A percentile compares a stretch with the other conserved stretches of the same genome.
These are phyloP conservation scores for Psilocybe cubensis DNA, from an alignment of 768 basidiomycete genomes.

Conservation along the genomic window DNA sequence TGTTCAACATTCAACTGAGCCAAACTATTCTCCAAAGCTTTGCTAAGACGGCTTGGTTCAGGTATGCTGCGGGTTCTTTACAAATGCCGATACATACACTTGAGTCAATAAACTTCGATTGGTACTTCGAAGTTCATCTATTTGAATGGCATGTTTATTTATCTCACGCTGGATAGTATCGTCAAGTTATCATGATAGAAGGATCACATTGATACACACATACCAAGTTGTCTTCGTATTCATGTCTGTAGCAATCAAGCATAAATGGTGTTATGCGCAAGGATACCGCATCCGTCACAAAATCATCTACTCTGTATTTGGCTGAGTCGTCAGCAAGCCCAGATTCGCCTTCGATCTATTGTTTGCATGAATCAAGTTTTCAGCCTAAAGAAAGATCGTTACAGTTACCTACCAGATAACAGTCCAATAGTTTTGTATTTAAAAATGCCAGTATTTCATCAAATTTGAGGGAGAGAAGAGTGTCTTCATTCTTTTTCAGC, in stretches of 20 bases:
- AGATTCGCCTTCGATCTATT: conserved; percentile 21
- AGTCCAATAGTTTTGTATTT: conserved; percentile 81
- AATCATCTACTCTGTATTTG: conserved; percentile 74
- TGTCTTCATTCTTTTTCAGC: conserved; percentile 85
- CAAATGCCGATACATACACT: conserved; percentile 60
- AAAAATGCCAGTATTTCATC: conserved; percentile 88
- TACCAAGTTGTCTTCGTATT: conserved; percentile 82
- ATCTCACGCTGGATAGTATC: conserved; percentile 51
- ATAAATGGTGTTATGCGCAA: conserved; percentile 94
- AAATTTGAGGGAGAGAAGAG: conserved; percentile 80
- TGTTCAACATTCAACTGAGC: conserved; percentile 85
- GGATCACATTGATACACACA: conserved; percentile 12
- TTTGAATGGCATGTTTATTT: conserved; percentile 82
- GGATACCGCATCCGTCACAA: conserved; percentile 86
- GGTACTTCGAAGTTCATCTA: conserved; percentile 80
- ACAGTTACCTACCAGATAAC: conserved; percentile 58
- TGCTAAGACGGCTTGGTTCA: conserved; percentile 45
- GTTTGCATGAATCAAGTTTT: not conserved
- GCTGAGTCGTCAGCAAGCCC: conserved; percentile 28
- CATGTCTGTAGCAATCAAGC: conserved; percentile 87
- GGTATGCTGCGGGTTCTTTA: not conserved
- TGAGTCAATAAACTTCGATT: conserved; percentile 79
- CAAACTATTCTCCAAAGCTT: conserved; percentile 77
- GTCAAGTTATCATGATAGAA: not conserved
- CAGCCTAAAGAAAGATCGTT: too few species aligned